Evolutionary conservation across 768 basidiomycete genomes (phyloP), one percentile per base, ranked within the genome.

Genomic region (Nidularia pulvinata): DNA sequence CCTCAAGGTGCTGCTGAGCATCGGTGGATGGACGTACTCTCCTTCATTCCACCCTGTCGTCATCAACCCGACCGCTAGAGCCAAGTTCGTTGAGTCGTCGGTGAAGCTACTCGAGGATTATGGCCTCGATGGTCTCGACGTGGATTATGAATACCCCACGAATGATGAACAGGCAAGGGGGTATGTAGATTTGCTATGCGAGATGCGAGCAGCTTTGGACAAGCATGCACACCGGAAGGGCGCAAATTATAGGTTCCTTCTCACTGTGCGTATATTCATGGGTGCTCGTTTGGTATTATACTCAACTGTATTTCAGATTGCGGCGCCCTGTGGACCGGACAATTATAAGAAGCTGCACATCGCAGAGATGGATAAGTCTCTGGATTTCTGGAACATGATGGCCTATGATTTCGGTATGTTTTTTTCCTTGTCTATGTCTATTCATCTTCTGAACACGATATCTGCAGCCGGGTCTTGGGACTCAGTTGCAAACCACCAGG

Each of bases 341-440:
- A 86, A 97, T 60, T 95, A 93, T 71, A 74, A 85, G 66, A 91
- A 88, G 59, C 76, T 98, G 6, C 79, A 85, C 55, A 77, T 94
- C 46, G 72, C 69, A 22, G 91, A 91, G 56, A 98, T 99, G 95
- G 88, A 95, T 65, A 77, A 77, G 55, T 86, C 81, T 54, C 84
- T 99, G 22, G 91, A 93, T 63, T 95, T 98, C 67, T 98, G 95
- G 95, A 98, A 99, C 66, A 71, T 99, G 68, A 99, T 99, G 97
- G 86, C 89, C 1, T 93, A 93, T 59, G 91, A 93, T 65, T 93
- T 88, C 61, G 82, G 89, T 88, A 58, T 52, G 80, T 69, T 32
- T 46, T 19, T 36, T 25, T 11, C 34, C 42, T 36, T 25, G n/a
- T 14, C 44, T 51, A 32, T 11, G 33, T 33, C n/a, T 44, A 34